Base-by-base conservation (phyloP, 768 basidiomycete species). In the Cystofilobasidium capitatum region DNA sequence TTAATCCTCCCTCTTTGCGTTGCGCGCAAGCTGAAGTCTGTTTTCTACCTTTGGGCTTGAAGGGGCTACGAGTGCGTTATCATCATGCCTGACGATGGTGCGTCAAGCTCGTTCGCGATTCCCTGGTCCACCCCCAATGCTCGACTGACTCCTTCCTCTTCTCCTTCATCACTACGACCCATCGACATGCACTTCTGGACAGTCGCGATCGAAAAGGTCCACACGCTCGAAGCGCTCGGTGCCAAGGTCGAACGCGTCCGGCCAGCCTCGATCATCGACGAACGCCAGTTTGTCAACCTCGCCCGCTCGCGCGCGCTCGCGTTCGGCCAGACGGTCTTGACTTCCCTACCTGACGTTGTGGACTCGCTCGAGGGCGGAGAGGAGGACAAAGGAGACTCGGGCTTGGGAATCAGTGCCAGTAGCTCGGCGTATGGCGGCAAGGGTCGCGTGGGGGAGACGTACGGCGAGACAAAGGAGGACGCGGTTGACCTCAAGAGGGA, bases 211-310 rank as follows among this genome's bases (percentile, higher is more conserved):
- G 94, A 99, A 77, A 99, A 99, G 74, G 86, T 91, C 2, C 85
- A 87, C 71, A 86, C 89, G 0, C 79, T 98, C 24, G 80, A 82
- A 65, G 84, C 87, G 1, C 83, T 97, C 0, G 94, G 94, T 8
- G 93, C 93, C 0, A 80, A 84, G n/a, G 88, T 98, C 1, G 88
- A 90, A 73, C 83, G 88, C 62, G 79, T 93, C 35, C 82, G 91
- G n/a, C 91, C 91, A 5, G 88, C 90, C 5, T 94, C 92, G 72
- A 97, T 98, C 69, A 88, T 99, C 16, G 94, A 98, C 79, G 90
- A 91, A 78, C 59, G 2, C 14, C 70, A 87, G 84, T 87, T 86
- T 73, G 86, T 87, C 90, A 99, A 99, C 77, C 82, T 96, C 42
- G 96, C 94, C 0, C 82, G 86, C 35, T 83, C 86, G 72, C 83